A percentile compares a stretch with the other conserved stretches of the same genome.
phyloP scores from a whole-genome alignment of 2,329 filamentous ascomycete species.

The Penicillium sp. region DNA sequence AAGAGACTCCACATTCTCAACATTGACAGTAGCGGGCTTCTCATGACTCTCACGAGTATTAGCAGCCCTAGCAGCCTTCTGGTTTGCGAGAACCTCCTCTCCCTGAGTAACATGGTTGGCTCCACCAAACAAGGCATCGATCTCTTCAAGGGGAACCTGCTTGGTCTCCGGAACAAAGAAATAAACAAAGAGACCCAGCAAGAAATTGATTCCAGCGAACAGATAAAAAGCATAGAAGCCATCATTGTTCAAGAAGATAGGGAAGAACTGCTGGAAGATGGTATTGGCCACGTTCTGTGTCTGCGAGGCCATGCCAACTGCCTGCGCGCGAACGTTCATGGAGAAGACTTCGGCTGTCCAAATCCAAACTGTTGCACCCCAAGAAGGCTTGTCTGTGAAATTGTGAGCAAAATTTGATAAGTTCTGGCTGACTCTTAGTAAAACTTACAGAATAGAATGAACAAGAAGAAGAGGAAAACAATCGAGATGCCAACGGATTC shows the following conservation, averaged over 20 bases:
- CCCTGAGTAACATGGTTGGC: conserved; percentile 37
- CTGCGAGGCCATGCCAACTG: conserved; percentile 65
- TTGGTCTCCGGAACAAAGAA: conserved; percentile 57
- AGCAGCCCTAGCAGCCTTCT: conserved; percentile 20
- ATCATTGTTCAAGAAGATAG: conserved; percentile 61
- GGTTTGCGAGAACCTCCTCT: conserved; percentile 30
- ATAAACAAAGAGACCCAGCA: conserved; percentile 52
- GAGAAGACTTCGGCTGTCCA: conserved; percentile 69
- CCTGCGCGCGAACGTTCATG: conserved; percentile 70
- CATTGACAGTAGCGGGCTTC: conserved; percentile 19
- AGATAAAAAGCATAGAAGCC: conserved; percentile 59
- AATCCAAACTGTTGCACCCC: conserved; percentile 70
- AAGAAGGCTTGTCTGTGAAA: conserved; percentile 62
- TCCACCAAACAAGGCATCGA: conserved; percentile 40
- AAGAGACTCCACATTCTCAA: conserved; percentile 20
- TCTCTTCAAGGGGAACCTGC: conserved; percentile 39
- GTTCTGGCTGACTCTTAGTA: conserved; percentile 2
- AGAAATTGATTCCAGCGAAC: conserved; percentile 54
- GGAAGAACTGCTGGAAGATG: conserved; percentile 70
- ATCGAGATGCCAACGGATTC: conserved; percentile 65
- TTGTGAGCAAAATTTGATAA: conserved; percentile 21
- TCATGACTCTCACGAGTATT: conserved; percentile 11
- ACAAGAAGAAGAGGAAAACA: conserved; percentile 66
- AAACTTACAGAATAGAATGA: conserved; percentile 50
- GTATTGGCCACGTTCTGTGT: conserved; percentile 65